phyloP scores from a whole-genome alignment of 1,284 basidiomycete species.

The Hemileia vastatrix region DNA sequence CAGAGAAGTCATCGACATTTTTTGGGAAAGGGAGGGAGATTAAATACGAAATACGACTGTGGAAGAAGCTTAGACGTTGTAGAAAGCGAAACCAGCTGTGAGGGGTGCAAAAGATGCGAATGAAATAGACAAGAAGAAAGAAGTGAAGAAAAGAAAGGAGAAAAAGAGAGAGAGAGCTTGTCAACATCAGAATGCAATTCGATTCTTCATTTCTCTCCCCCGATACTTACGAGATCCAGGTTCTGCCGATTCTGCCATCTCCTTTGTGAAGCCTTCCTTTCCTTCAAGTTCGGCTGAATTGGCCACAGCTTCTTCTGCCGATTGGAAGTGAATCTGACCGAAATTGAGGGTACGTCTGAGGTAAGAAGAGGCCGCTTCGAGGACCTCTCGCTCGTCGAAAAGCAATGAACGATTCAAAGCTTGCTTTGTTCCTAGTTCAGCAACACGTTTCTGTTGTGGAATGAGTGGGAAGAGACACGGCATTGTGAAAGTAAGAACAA shows the following conservation, averaged over 20 bases:
- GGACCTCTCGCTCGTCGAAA: constrained; percentile 71
- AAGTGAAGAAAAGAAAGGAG: too few species aligned
- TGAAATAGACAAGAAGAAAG: too few species aligned
- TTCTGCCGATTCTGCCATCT: constrained; percentile 31
- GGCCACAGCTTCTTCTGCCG: background rate
- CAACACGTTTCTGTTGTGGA: constrained; percentile 62
- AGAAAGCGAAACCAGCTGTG: constrained; percentile 70
- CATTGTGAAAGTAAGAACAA: background rate
- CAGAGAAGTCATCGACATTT: too few species aligned
- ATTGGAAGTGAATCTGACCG: background rate
- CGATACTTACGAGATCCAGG: constrained; percentile 38
- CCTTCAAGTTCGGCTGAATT: constrained; percentile 17
- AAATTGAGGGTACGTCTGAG: background rate
- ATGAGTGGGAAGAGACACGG: constrained; percentile 1
- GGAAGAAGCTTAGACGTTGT: constrained; percentile 52
- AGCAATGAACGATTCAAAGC: constrained; percentile 80
- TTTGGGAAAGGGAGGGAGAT: too few species aligned
- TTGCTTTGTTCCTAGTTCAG: constrained; percentile 62
- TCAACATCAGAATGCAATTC: constrained; percentile 58
- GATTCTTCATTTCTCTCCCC: constrained; percentile 51
- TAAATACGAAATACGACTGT: too few species aligned
- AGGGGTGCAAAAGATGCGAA: constrained; percentile 82
- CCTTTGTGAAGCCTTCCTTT: constrained; percentile 53
- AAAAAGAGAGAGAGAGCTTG: too few species aligned
- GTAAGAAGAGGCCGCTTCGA: constrained; percentile 65